These are phyloP conservation scores for Periconia sp. DNA, from an alignment of 2,329 filamentous ascomycete genomes.

Conservation along the genomic window DNA sequence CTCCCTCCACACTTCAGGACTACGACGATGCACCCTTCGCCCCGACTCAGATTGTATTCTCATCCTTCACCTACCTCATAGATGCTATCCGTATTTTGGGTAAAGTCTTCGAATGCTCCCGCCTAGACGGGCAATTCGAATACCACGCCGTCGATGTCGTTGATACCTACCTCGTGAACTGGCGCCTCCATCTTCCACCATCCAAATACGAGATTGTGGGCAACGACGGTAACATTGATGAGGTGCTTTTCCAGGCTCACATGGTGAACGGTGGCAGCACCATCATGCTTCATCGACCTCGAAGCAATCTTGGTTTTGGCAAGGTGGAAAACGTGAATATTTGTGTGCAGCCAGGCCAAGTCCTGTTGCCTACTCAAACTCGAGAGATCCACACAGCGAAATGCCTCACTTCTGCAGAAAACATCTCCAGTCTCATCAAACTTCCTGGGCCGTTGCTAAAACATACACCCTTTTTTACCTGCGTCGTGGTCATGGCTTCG, in stretches of 20 bases:
- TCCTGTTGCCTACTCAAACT: slow-evolving; percentile 54
- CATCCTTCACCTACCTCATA: slow-evolving; percentile 83
- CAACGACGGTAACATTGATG: slow-evolving; percentile 70
- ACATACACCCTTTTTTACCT: slow-evolving; percentile 59
- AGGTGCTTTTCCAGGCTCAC: slow-evolving; percentile 88
- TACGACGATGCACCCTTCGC: slow-evolving; percentile 77
- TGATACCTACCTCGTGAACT: slow-evolving; percentile 68
- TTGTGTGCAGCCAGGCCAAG: slow-evolving; percentile 62
- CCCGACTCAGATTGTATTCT: slow-evolving; percentile 70
- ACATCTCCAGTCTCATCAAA: slow-evolving; percentile 73
- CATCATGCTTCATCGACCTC: slow-evolving; percentile 48
- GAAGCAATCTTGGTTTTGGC: slow-evolving; percentile 42
- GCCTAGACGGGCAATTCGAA: slow-evolving; percentile 38
- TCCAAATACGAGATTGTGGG: slow-evolving; percentile 70
- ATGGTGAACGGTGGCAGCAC: slow-evolving; percentile 63
- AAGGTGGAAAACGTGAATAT: slow-evolving; percentile 54
- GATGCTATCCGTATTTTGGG: slow-evolving; percentile 79
- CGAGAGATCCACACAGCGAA: slow-evolving; percentile 73
- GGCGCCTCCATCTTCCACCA: slow-evolving; percentile 75
- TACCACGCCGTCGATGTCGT: slow-evolving; percentile 56
- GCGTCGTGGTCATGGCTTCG: slow-evolving; percentile 43
- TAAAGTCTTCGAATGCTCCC: slow-evolving; percentile 63
- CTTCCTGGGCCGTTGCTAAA: slow-evolving; percentile 70
- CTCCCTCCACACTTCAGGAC: slow-evolving; percentile 62
- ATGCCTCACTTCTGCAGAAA: slow-evolving; percentile 75